Evolutionary conservation across 1,139 yeast species (phyloP).

Genomic region (Trichomonascaceae sp.): DNA sequence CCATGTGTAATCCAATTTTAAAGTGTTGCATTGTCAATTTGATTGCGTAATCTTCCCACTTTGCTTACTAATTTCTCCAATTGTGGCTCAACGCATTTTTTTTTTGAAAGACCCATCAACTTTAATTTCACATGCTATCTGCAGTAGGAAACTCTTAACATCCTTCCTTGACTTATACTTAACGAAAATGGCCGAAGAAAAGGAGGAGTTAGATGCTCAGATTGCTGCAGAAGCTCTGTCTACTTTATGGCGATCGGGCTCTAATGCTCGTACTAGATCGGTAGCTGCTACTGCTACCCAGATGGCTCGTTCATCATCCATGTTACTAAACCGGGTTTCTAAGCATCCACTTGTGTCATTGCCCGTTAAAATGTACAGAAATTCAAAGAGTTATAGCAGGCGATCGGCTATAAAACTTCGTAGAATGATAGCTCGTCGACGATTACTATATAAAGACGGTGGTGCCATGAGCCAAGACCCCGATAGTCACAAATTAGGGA

Average conservation of each 20-base stretch:
- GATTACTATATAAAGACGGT: not conserved
- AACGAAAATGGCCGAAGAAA: not conserved
- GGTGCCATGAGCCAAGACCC: not conserved
- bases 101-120: not conserved
- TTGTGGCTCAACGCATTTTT: no score
- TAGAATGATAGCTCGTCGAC: conserved; percentile 5
- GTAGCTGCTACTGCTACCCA: conserved; percentile 9
- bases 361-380: conserved; percentile 7
- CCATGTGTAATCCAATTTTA: not conserved
- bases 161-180: not conserved
- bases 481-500: not conserved
- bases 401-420: conserved; percentile 4
- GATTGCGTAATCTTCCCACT: not conserved
- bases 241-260: conserved; percentile 5
- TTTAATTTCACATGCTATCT: not conserved
- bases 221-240: conserved; percentile 12
- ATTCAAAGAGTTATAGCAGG: conserved; percentile 4
- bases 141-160: not conserved
- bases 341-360: conserved; percentile 7
- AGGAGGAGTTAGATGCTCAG: conserved; percentile 12
- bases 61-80: not conserved
- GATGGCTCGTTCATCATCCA: conserved; percentile 7
- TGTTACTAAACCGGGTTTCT: conserved; percentile 3
- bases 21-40: not conserved
- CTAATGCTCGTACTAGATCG: conserved; percentile 6